A percentile compares a stretch with the other conserved stretches of the same genome.
phyloP scores from a whole-genome alignment of 345 rosid genomes.

The Eutrema yunnanense region DNA sequence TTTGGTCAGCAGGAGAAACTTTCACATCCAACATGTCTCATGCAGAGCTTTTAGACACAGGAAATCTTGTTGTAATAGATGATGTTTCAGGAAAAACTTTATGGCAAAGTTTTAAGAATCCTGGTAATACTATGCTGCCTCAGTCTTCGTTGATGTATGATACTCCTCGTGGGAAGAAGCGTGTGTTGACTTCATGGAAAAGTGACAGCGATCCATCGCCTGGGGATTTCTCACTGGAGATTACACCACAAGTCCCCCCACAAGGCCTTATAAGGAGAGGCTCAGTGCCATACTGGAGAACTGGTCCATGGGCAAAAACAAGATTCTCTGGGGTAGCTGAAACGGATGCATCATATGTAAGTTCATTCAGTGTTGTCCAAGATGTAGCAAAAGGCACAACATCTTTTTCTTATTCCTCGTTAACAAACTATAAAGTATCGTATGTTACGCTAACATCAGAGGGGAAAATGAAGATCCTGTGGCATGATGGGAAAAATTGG shows the following conservation, averaged over 20 bases:
- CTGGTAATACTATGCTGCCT: conserved; percentile 28
- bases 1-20: conserved; percentile 21
- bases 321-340: conserved; percentile 19
- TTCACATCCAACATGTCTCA: conserved; percentile 6
- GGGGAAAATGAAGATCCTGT: conserved; percentile 18
- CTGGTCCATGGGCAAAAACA: conserved; percentile 28
- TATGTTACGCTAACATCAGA: conserved; percentile 16
- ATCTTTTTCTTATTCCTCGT: not conserved
- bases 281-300: conserved; percentile 24
- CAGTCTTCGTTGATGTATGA: conserved; percentile 21
- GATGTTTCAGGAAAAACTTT: conserved; percentile 1
- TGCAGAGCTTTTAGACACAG: conserved; percentile 23
- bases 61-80: conserved; percentile 22
- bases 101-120: conserved; percentile 29
- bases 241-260: conserved; percentile 22
- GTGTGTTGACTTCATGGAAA: conserved; percentile 27
- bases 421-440: conserved; percentile 14
- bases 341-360: conserved; percentile 13
- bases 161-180: conserved; percentile 5
- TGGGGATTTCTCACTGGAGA: conserved; percentile 18
- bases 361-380: conserved; percentile 20
- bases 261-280: conserved; percentile 15
- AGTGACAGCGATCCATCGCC: conserved; percentile 18
- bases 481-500: conserved; percentile 11
- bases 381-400: conserved; percentile 21